These are phyloP conservation scores for Cryptosporidium sp. DNA, from an alignment of 169 alveolate species.

Conservation along the genomic window DNA sequence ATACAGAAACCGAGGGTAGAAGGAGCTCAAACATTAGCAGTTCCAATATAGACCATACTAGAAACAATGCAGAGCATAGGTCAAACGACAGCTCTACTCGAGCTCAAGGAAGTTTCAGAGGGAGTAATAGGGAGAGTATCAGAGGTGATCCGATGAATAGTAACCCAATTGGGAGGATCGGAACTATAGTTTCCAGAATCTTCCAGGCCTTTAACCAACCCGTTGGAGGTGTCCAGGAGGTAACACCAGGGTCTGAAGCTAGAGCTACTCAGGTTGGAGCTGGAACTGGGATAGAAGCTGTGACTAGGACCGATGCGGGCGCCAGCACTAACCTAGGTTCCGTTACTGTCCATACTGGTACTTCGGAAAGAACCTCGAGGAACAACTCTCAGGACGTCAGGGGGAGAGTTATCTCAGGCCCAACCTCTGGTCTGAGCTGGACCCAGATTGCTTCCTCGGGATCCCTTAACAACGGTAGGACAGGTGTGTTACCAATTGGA, in stretches of 20 bases:
- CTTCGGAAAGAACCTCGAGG: background rate
- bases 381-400: background rate
- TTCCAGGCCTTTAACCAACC: constrained; percentile 69
- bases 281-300: background rate
- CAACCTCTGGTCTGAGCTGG: constrained; percentile 33
- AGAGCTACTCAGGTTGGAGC: background rate
- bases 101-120: background rate
- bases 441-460: constrained; percentile 34
- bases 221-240: constrained; percentile 9
- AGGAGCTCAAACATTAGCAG: background rate
- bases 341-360: background rate
- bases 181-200: constrained; percentile 60
- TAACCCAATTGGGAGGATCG: constrained; percentile 65
- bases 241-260: background rate
- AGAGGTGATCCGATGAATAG: constrained; percentile 13
- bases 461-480: background rate
- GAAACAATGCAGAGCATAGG: background rate
- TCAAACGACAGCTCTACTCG: background rate
- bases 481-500: constrained; percentile 58
- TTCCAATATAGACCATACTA: background rate
- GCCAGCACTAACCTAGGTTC: background rate
- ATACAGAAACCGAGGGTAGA: background rate
- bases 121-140: background rate
- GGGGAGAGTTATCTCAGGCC: background rate
- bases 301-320: background rate